Conservation (phyloP, 768 basidiomycete genomes). For the Solioccasus polychromus region DNA sequence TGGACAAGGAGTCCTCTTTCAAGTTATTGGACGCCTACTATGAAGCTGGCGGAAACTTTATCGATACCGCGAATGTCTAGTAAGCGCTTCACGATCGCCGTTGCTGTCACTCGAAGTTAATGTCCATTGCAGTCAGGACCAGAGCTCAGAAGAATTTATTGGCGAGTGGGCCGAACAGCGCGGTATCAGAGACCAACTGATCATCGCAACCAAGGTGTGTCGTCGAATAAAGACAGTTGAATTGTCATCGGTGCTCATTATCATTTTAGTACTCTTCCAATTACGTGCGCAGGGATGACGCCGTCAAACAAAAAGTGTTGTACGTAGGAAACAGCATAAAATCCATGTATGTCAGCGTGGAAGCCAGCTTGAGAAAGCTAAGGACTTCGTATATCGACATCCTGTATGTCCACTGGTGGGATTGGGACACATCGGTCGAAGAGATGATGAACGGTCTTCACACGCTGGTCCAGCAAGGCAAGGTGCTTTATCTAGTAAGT, state of each 20-base stretch:
- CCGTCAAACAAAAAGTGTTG: conserved; percentile 32
- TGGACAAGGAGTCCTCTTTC: conserved; percentile 42
- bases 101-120: not conserved
- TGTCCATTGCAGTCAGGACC: conserved; percentile 32
- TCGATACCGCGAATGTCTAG: conserved; percentile 49
- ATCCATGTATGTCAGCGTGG: conserved; percentile 39
- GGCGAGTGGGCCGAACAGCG: conserved; percentile 47
- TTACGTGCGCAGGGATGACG: conserved; percentile 12
- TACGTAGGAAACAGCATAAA: conserved; percentile 50
- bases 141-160: conserved; percentile 41
- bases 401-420: conserved; percentile 32
- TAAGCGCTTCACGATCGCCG: conserved; percentile 12
- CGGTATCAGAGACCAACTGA: conserved; percentile 42
- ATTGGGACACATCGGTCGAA: conserved; percentile 36
- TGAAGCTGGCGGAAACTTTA: conserved; percentile 47
- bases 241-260: not conserved
- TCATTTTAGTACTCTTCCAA: conserved; percentile 21
- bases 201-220: conserved; percentile 41
- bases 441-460: conserved; percentile 43
- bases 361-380: conserved; percentile 23
- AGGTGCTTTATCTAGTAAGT: conserved; percentile 36
- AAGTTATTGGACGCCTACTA: conserved; percentile 45
- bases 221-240: too few species aligned
- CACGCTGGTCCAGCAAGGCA: conserved; percentile 35
- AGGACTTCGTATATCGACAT: conserved; percentile 23